phyloP scores from a whole-genome alignment of 495 filamentous ascomycete genomes.

The Lasiosphaeria miniovina region DNA sequence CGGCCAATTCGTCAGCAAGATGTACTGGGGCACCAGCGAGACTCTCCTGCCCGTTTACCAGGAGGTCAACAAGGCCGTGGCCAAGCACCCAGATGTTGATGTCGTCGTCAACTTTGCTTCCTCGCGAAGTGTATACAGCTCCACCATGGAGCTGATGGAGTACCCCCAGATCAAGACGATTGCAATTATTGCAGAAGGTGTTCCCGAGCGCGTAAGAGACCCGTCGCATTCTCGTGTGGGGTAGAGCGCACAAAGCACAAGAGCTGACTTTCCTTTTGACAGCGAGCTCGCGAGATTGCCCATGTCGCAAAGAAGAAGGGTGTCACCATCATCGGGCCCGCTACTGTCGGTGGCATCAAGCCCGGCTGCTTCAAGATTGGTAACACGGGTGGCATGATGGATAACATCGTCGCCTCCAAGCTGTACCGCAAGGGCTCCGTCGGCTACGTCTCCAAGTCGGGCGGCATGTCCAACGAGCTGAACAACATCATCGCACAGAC shows the following conservation, averaged over 20 bases:
- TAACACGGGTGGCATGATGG: constrained; percentile 99
- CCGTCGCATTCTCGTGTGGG: not conserved
- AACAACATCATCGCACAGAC: constrained; percentile 98
- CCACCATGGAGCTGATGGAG: constrained; percentile 97
- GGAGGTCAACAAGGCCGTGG: constrained; percentile 86
- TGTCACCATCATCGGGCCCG: constrained; percentile 97
- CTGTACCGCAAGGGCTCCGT: constrained; percentile 98
- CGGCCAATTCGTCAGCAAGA: constrained; percentile 99
- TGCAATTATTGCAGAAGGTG: constrained; percentile 98
- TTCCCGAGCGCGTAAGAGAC: constrained; percentile 82
- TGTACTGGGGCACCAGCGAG: constrained; percentile 99
- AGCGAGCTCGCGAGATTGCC: constrained; percentile 96
- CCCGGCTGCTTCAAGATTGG: constrained; percentile 99
- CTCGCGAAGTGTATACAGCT: constrained; percentile 95
- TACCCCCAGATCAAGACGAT: constrained; percentile 95
- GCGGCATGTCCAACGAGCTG: constrained; percentile 99
- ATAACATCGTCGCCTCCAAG: constrained; percentile 99
- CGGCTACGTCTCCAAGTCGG: constrained; percentile 98
- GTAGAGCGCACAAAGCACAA: not conserved
- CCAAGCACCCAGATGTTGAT: constrained; percentile 96
- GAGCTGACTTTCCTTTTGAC: constrained; percentile 13
- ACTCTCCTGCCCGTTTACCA: constrained; percentile 98
- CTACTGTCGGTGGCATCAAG: constrained; percentile 99
- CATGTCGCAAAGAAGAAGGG: constrained; percentile 96
- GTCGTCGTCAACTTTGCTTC: constrained; percentile 99